Conservation (phyloP, 2,329 filamentous ascomycete genomes). For the Cadophora gregata region DNA sequence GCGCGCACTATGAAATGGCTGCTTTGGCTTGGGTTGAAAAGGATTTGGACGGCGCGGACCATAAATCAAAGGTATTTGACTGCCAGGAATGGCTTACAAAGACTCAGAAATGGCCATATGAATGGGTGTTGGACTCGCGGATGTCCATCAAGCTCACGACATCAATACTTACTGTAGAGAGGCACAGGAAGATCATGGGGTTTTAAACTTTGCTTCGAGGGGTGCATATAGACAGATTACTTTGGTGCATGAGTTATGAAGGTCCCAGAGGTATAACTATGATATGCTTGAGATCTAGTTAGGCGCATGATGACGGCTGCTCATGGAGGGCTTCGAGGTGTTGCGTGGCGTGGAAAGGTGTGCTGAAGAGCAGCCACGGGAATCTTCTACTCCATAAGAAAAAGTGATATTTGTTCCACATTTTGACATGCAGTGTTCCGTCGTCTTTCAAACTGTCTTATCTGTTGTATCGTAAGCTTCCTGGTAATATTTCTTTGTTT, state of each 20-base stretch:
- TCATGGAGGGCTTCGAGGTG: not conserved
- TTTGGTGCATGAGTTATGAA: not conserved
- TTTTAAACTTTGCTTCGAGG: not conserved
- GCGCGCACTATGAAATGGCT: constrained; percentile 85
- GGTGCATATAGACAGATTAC: not conserved
- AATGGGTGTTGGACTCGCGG: constrained; percentile 74
- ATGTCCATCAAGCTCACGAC: constrained; percentile 66
- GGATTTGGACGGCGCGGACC: constrained; percentile 41
- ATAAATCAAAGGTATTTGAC: constrained; percentile 58
- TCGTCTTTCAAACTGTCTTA: not conserved
- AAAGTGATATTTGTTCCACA: not conserved
- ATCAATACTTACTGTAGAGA: constrained; percentile 36
- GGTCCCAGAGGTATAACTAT: too few relatives aligned
- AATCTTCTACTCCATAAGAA: not conserved
- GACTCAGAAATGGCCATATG: constrained; percentile 73
- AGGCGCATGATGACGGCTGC: not conserved
- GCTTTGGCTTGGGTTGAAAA: constrained; percentile 79
- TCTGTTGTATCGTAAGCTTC: not conserved
- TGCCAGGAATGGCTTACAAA: constrained; percentile 70
- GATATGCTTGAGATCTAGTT: too few relatives aligned
- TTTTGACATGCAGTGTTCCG: not conserved
- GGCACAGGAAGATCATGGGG: constrained; percentile 38
- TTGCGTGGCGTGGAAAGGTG: not conserved
- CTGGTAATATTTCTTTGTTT: not conserved
- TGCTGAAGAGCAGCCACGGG: not conserved